Percentiles rank a stretch among this genome's conserved stretches.
phyloP scores from a whole-genome alignment of 257 asterid genomes.

The Thymus mandschuricus region DNA sequence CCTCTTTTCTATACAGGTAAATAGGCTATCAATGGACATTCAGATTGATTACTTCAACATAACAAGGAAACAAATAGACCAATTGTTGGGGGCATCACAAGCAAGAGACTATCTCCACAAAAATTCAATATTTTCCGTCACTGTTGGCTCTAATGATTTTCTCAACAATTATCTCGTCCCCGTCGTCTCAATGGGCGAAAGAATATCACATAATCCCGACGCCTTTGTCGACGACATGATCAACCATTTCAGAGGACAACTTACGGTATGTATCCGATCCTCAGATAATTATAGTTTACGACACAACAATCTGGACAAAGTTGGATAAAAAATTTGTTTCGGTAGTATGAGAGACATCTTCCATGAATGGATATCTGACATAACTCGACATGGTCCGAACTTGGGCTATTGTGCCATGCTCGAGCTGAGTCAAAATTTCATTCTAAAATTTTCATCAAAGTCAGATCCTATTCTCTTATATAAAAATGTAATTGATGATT shows the following conservation, averaged over 20 bases:
- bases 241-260: constrained; percentile 67
- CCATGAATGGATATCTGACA: no score
- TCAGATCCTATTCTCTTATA: no score
- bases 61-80: constrained; percentile 69
- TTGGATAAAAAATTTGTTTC: no score
- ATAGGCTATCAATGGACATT: constrained; percentile 88
- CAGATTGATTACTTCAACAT: constrained; percentile 93
- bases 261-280: constrained; percentile 52
- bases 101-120: constrained; percentile 65
- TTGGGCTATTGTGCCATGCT: no score
- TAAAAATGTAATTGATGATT: no score
- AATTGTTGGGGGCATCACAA: constrained; percentile 61
- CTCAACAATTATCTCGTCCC: constrained; percentile 90
- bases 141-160: constrained; percentile 88
- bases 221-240: constrained; percentile 70
- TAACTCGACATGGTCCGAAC: no score
- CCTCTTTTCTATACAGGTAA: constrained; percentile 51
- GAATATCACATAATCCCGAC: constrained; percentile 70
- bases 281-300: no score
- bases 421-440: no score
- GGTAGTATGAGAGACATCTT: no score
- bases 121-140: constrained; percentile 76
- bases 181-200: constrained; percentile 67
- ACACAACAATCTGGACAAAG: no score
- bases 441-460: no score